Evolutionary conservation across 2,329 filamentous ascomycete genomes (phyloP).

Genomic region (Cercospora janseana): DNA sequence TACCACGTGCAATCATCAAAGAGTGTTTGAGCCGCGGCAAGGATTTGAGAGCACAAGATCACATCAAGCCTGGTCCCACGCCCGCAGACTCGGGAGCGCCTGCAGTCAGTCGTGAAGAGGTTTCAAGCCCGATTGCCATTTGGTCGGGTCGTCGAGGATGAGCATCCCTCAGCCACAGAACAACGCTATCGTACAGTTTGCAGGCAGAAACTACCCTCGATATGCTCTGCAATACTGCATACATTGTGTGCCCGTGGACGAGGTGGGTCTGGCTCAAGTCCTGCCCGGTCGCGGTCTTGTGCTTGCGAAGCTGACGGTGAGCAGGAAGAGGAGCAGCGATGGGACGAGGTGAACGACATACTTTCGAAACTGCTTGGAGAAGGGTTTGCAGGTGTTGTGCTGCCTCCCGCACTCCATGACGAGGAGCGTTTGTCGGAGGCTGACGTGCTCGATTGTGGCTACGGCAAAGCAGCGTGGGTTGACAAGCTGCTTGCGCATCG

Average conservation of each 20-base stretch:
- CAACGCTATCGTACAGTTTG: slow-evolving; percentile 24
- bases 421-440: slow-evolving; percentile 24
- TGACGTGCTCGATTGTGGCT: slow-evolving; percentile 38
- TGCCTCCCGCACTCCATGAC: slow-evolving; percentile 26
- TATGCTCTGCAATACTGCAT: slow-evolving; percentile 32
- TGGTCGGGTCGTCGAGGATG: not conserved
- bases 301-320: slow-evolving; percentile 14
- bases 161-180: slow-evolving; percentile 29
- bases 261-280: slow-evolving; percentile 27
- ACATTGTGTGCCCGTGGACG: slow-evolving; percentile 38
- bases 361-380: slow-evolving; percentile 29
- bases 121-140: not conserved
- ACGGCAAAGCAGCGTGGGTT: slow-evolving; percentile 37
- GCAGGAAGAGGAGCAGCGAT: slow-evolving; percentile 34
- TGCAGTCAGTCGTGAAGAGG: not conserved
- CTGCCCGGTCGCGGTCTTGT: not conserved
- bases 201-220: slow-evolving; percentile 29
- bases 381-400: slow-evolving; percentile 9
- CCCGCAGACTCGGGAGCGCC: not conserved
- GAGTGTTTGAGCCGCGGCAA: not conserved
- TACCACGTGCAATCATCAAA: not conserved
- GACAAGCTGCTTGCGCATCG: slow-evolving; percentile 38
- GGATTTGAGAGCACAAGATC: not conserved
- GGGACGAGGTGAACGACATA: slow-evolving; percentile 33
- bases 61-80: not conserved